Evolutionary conservation across 2,329 filamentous ascomycete species (phyloP).

Genomic region (Albifimbria verrucaria): DNA sequence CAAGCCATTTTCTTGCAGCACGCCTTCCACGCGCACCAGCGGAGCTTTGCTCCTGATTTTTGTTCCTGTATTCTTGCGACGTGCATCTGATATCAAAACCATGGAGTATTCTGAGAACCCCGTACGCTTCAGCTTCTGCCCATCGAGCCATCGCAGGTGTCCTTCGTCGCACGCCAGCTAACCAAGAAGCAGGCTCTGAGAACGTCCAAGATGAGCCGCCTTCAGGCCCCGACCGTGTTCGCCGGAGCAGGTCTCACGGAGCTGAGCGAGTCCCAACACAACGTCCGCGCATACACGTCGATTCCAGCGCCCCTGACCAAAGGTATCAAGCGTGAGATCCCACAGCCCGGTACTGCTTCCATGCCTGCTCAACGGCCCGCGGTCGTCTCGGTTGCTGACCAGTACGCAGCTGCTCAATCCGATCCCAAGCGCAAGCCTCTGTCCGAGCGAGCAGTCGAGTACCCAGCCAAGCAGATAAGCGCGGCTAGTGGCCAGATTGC

Average conservation of each 20-base stretch:
- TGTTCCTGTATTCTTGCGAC: conserved; percentile 4
- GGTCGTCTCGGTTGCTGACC: conserved; percentile 11
- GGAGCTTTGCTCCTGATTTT: conserved; percentile 1
- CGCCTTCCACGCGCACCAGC: background rate
- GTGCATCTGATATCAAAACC: conserved; percentile 12
- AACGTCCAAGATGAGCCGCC: conserved; percentile 27
- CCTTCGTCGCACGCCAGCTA: no score
- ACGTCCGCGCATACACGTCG: conserved; percentile 45
- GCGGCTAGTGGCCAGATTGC: conserved; percentile 36
- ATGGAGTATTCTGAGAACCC: conserved; percentile 33
- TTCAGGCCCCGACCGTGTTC: conserved; percentile 25
- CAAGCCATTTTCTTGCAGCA: background rate
- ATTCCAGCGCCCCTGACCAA: conserved; percentile 36
- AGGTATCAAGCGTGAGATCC: conserved; percentile 49
- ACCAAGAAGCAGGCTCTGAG: conserved; percentile 19
- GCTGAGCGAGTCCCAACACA: conserved; percentile 59
- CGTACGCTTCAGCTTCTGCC: no score
- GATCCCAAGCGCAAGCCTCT: conserved; percentile 60
- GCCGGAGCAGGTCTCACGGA: conserved; percentile 43
- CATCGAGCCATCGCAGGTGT: no score
- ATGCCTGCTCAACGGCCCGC: background rate
- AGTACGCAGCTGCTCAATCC: conserved; percentile 44
- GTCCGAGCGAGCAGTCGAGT: conserved; percentile 52
- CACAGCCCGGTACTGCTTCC: conserved; percentile 38
- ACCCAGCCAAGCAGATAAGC: conserved; percentile 35